Percentiles rank a stretch among this genome's conserved stretches.
Evolutionary conservation across 345 rosid species (phyloP).

Genomic region (Eucalyptus regnans): DNA sequence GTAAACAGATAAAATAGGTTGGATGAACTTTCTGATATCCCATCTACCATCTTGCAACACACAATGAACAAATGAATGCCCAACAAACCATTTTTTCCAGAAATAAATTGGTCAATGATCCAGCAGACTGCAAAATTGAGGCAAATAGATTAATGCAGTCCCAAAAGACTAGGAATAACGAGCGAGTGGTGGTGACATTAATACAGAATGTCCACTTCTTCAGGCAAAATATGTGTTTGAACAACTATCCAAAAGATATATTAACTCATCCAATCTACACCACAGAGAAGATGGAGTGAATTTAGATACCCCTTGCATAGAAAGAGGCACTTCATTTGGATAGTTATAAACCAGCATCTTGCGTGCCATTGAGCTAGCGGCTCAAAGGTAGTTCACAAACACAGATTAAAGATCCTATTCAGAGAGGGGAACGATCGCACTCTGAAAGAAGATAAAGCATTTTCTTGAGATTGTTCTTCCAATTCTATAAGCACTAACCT

Average conservation of each 20-base stretch:
- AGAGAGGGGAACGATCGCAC: not conserved
- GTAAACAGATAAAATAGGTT: not conserved
- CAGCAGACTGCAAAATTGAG: not conserved
- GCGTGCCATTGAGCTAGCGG: not conserved
- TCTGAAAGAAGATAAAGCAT: not conserved
- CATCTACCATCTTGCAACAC: not conserved
- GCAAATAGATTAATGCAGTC: not conserved
- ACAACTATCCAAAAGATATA: not conserved
- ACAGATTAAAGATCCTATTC: not conserved
- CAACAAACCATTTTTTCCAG: not conserved
- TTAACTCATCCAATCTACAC: not conserved
- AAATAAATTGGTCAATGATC: not conserved
- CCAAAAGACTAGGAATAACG: not conserved
- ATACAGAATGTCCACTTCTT: not conserved
- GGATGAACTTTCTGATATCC: not conserved
- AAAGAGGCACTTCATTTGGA: not conserved
- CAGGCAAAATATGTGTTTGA: not conserved
- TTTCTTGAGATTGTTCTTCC: not conserved
- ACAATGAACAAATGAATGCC: not conserved
- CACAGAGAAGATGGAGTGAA: not conserved
- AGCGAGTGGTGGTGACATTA: not conserved
- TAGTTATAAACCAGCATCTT: not conserved
- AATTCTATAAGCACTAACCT: constrained; percentile 28
- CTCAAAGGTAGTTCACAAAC: not conserved
- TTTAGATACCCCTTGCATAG: not conserved